Evolutionary conservation across 352 stramenopile genomes (phyloP), one percentile per base, ranked within the genome.

Genomic region (Pythium vanterpoolii): DNA sequence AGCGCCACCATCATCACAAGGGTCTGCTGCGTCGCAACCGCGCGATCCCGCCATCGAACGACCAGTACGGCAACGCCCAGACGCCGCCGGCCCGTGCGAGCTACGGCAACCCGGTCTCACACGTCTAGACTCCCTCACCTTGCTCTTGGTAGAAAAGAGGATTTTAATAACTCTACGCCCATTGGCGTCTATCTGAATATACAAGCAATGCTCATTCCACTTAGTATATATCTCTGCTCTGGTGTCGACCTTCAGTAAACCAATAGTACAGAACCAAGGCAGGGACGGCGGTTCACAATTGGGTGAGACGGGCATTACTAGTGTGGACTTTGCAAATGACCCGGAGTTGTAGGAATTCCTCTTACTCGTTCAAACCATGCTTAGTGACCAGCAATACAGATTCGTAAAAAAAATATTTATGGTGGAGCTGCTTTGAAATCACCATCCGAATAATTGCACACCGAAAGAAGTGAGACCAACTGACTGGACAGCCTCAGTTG

Each of bases 1-100:
- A 47, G 18, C 21, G 56, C 21, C 46, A 62, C 56, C 34, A 55
- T 13, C 79, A 89, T 57, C 72, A 79, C 58, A 43, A 62, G 21
- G 64, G 77, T 38, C 83, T 79, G 2, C 66, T 66, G 27, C 40
- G 59, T 23, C 7, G 24, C 23, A 16, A 52, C 39, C 26, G 58
- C 24, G 44, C 56, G n/a, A 46, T 69, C 31, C 55, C 55, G 47
- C 47, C 47, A 4, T 46, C 42, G 4, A 54, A 10, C 18, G n/a
- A 24, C 8, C 43, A 55, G 36, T 62, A 68, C 46, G 33, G 23
- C n/a, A 47, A 54, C 24, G 43, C 23, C 2, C 36, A 59, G 44
- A 69, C 56, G 49, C 47, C 39, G 4, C 54, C 46, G 5, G n/a
- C 28, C 24, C 40, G 30, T 39, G 39, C 18, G 6, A 66, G 59